These are phyloP conservation scores for Penicillium lividum DNA, from an alignment of 495 filamentous ascomycete genomes.

Conservation along the genomic window DNA sequence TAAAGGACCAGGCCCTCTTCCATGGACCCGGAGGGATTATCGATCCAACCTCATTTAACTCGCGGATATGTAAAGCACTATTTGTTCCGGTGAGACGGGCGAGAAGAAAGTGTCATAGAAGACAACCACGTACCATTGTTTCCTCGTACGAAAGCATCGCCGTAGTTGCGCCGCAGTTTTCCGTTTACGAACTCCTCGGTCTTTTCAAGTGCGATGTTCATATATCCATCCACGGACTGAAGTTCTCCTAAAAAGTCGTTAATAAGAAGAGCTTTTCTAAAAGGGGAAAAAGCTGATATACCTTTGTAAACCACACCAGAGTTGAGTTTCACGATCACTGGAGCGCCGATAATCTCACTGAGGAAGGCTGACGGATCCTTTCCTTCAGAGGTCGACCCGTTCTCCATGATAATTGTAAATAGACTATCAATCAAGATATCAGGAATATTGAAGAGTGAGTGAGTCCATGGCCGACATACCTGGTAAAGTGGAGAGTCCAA, in stretches of 20 bases:
- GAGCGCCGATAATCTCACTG: constrained; percentile 85
- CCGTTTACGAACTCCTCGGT: constrained; percentile 90
- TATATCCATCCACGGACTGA: constrained; percentile 97
- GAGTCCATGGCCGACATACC: background rate
- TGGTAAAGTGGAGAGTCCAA: background rate
- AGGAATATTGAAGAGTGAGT: background rate
- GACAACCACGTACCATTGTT: constrained; percentile 73
- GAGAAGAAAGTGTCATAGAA: background rate
- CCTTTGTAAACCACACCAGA: constrained; percentile 96
- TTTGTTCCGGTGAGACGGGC: background rate
- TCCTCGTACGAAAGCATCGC: constrained; percentile 93
- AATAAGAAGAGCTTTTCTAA: background rate
- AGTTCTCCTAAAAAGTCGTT: constrained; percentile 65
- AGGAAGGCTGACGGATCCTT: constrained; percentile 91
- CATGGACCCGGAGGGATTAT: background rate
- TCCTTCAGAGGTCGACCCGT: constrained; percentile 64
- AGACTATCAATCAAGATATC: background rate
- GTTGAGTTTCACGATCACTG: constrained; percentile 93
- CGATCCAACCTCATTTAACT: constrained; percentile 21
- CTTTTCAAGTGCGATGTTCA: constrained; percentile 98
- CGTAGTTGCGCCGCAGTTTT: constrained; percentile 74
- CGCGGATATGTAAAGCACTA: constrained; percentile 47
- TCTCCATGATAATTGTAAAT: constrained; percentile 61
- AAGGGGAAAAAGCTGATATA: constrained; percentile 26
- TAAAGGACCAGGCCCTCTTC: background rate